Base-by-base conservation (phyloP, 1,284 basidiomycete genomes). In the Phellinidium pouzarii region DNA sequence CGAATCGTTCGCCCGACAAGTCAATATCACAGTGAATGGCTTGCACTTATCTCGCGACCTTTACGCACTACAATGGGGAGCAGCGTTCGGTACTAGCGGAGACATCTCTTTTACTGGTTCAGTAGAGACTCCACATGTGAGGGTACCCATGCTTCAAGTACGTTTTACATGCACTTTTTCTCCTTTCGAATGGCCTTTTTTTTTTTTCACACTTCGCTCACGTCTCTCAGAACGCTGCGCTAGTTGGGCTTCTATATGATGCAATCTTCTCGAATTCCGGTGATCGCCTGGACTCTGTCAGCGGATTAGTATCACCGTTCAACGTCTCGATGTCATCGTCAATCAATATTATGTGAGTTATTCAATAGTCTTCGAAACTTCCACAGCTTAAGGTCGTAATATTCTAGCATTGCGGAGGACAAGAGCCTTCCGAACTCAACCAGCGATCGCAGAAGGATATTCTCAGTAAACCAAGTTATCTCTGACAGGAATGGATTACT, bases 1-100 rank as follows among this genome's bases (percentile, higher is more conserved):
- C 23, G 26, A 31, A 11, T 34, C 38, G 17, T 48, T 55, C 29
- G 37, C 53, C 3, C 20, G 53, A 20, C 43, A 38, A 2, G 49
- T 42, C 14, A 55, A 55, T 22, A 51, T 55, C 34, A 55, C 53
- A 19, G 29, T 55, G 38, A 55, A 55, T 27, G 53, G 53, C 12
- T 3, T 47, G 6, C 53, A 55, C 19, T 26, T 55, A n/a, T 55
- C 53, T 2, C 48, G 44, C 2, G 53, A 38, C 3, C 27, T 51
- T 8, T 55, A 55, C 29, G 53, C 53, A 3, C 48, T 46, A 17
- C 53, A 55, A 20, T 55, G 53, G 53, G 53, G 48, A 12, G 53
- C 44, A 20, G 34, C 44, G 23, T 46, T 42, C 19, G 22, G 36
- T 14, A 25, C 49, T n/a, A 12, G 20, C 8, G 53, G 53, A 14